Evolutionary conservation across 2,329 filamentous ascomycete genomes (phyloP).

Genomic region (Calcarisporium arbuscula): DNA sequence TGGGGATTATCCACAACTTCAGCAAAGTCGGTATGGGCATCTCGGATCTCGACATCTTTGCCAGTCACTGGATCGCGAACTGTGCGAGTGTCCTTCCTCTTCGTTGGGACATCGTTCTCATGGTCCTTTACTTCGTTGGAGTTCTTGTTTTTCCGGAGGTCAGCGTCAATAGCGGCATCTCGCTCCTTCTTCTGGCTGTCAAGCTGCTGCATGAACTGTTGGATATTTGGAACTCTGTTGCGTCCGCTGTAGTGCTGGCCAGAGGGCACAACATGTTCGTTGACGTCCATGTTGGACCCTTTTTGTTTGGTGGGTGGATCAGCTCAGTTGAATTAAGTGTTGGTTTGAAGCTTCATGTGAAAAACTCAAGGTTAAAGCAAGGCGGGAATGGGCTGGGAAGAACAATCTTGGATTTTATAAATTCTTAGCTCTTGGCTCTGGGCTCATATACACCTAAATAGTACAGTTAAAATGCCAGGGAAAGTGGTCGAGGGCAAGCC

Average conservation of each 20-base stretch:
- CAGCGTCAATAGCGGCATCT: slow-evolving; percentile 63
- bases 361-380: too few species aligned
- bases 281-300: slow-evolving; percentile 35
- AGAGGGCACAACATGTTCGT: slow-evolving; percentile 36
- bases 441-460: too few species aligned
- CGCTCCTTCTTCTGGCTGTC: slow-evolving; percentile 73
- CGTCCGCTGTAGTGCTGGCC: slow-evolving; percentile 72
- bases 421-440: too few species aligned
- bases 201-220: slow-evolving; percentile 72
- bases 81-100: slow-evolving; percentile 50
- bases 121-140: slow-evolving; percentile 36
- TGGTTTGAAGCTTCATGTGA: too few species aligned
- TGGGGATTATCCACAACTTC: slow-evolving; percentile 65
- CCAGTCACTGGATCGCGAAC: slow-evolving; percentile 89
- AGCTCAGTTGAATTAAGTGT: too few species aligned
- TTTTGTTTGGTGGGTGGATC: too few species aligned
- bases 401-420: too few species aligned
- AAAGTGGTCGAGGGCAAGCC: too few species aligned
- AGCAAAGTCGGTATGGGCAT: slow-evolving; percentile 64
- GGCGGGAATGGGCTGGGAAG: too few species aligned
- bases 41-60: slow-evolving; percentile 77
- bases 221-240: slow-evolving; percentile 83
- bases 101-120: slow-evolving; percentile 27
- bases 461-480: too few species aligned
- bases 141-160: slow-evolving; percentile 32